Evolutionary conservation across 169 alveolate genomes (phyloP).

Genomic region (Plasmodium chabaudi): DNA sequence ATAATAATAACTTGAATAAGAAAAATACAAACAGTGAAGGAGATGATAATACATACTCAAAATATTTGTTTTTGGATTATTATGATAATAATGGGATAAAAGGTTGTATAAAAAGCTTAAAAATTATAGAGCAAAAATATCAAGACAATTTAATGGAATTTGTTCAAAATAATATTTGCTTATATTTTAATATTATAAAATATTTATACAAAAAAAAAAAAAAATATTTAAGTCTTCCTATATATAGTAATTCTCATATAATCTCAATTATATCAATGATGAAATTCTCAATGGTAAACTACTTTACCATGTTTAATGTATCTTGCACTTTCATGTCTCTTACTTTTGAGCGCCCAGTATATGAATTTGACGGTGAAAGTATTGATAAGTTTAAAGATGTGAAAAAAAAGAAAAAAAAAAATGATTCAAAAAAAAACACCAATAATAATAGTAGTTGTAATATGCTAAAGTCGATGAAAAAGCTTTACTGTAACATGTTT

Average conservation of each 20-base stretch:
- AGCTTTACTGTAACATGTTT: constrained; percentile 49
- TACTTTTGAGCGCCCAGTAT: constrained; percentile 51
- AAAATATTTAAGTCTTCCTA: constrained; percentile 41
- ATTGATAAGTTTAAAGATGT: neutral
- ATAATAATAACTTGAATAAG: neutral
- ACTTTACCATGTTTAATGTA: constrained; percentile 44
- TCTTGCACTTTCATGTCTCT: constrained; percentile 64
- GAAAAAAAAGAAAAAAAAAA: constrained; percentile 22
- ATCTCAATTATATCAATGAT: constrained; percentile 27
- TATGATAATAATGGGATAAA: constrained; percentile 6
- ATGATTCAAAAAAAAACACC: constrained; percentile 31
- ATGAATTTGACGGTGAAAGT: constrained; percentile 52
- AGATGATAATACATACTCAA: constrained; percentile 9
- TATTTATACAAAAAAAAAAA: constrained; percentile 54
- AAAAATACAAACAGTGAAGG: neutral
- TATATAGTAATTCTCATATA: constrained; percentile 34
- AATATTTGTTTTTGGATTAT: neutral
- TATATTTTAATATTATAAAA: constrained; percentile 58
- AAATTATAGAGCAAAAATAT: constrained; percentile 27
- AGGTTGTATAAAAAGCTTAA: constrained; percentile 30
- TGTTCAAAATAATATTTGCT: constrained; percentile 61
- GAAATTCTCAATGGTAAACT: constrained; percentile 60
- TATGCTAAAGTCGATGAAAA: constrained; percentile 19
- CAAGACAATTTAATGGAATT: constrained; percentile 23
- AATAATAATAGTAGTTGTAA: constrained; percentile 29